Conservation (phyloP, 2,329 filamentous ascomycete species). For the Arthrobotrys musiformis region DNA sequence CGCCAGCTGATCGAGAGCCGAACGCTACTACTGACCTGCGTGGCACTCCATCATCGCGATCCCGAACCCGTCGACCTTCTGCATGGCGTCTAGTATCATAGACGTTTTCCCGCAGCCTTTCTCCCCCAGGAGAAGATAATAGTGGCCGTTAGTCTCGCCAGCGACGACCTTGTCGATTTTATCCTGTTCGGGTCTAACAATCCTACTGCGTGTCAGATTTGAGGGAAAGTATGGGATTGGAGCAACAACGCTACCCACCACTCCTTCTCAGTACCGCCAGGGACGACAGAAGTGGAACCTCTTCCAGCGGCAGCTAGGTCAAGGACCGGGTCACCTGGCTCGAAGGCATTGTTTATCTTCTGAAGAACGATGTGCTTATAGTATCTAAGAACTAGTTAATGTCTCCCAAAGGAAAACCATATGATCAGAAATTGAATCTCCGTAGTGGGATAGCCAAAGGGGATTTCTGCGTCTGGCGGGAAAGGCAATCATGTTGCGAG, state of each 20-base stretch:
- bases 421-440: constrained; percentile 43
- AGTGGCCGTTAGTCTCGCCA: constrained; percentile 79
- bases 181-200: constrained; percentile 81
- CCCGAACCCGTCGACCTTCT: constrained; percentile 86
- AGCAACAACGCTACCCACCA: constrained; percentile 60
- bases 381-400: constrained; percentile 66
- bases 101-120: constrained; percentile 94
- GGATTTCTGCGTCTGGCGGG: background rate
- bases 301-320: constrained; percentile 73
- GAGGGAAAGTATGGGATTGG: background rate
- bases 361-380: constrained; percentile 92
- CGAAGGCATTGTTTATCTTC: constrained; percentile 93
- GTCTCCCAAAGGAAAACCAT: constrained; percentile 60
- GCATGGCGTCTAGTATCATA: constrained; percentile 96
- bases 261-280: constrained; percentile 58
- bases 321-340: constrained; percentile 88
- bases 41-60: constrained; percentile 97
- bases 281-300: constrained; percentile 28
- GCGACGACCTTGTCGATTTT: constrained; percentile 84
- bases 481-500: background rate
- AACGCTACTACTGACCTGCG: constrained; percentile 64
- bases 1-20: background rate
- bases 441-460: background rate
- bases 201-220: constrained; percentile 66
- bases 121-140: constrained; percentile 74